These are phyloP conservation scores for Lasiosphaeriaceae sp. DNA, from an alignment of 495 filamentous ascomycete species.

Conservation along the genomic window DNA sequence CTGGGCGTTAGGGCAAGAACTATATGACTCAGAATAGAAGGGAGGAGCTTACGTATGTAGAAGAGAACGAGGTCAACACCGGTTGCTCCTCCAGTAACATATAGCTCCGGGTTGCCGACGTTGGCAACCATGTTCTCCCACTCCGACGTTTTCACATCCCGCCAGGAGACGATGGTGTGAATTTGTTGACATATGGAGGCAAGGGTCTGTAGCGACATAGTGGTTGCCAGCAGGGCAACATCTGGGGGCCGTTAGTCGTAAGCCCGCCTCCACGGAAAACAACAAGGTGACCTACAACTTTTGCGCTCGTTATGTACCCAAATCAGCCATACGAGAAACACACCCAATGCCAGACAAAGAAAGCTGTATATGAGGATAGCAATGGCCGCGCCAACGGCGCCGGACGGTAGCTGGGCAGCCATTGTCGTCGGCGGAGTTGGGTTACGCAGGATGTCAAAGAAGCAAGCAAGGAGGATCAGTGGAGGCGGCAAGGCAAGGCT, in stretches of 20 bases:
- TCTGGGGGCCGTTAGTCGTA: conserved; percentile 25
- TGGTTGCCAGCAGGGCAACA: conserved; percentile 39
- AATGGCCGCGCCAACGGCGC: conserved; percentile 34
- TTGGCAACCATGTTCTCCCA: conserved; percentile 32
- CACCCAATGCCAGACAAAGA: conserved; percentile 32
- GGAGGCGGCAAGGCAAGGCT: background rate
- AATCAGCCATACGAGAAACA: conserved; percentile 37
- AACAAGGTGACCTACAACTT: conserved; percentile 38
- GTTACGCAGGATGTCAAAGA: background rate
- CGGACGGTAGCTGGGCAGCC: conserved; percentile 39
- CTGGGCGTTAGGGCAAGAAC: background rate
- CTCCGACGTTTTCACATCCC: conserved; percentile 39
- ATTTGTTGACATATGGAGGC: conserved; percentile 45
- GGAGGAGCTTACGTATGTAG: conserved; percentile 37
- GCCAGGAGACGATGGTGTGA: conserved; percentile 40
- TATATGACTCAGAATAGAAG: background rate
- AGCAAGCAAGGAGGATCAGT: background rate
- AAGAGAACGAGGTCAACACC: conserved; percentile 43
- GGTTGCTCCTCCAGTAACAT: conserved; percentile 41
- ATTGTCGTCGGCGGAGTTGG: conserved; percentile 15
- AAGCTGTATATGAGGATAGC: conserved; percentile 40
- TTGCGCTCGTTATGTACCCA: conserved; percentile 42
- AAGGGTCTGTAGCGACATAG: conserved; percentile 34
- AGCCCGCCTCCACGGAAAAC: background rate
- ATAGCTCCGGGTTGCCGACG: conserved; percentile 38